Percentiles rank a stretch among this genome's conserved stretches.
Conservation (phyloP, 176 grass and related monocot species). For the Phragmites australis region DNA sequence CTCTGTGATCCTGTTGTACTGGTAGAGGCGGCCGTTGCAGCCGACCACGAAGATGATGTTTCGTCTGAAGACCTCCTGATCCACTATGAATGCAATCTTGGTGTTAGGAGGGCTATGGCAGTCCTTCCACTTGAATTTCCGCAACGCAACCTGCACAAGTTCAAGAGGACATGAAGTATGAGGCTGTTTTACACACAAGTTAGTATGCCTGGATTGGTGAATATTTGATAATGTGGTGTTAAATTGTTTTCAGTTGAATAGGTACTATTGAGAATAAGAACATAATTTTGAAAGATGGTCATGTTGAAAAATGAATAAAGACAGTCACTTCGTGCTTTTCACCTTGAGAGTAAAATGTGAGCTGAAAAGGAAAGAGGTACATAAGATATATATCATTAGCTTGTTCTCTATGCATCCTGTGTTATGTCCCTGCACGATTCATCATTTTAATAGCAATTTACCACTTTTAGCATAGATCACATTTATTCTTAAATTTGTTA, state of each 20-base stretch:
- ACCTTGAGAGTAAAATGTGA: not conserved
- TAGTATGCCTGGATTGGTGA: not conserved
- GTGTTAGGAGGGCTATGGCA: conserved; percentile 74
- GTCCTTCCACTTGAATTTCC: conserved; percentile 97
- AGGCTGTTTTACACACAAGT: not conserved
- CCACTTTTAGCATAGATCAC: not conserved
- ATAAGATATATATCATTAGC: not conserved
- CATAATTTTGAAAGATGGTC: not conserved
- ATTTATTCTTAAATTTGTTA: not conserved
- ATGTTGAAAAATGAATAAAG: not conserved
- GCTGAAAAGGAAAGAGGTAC: not conserved
- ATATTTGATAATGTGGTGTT: not conserved
- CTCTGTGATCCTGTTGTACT: conserved; percentile 95
- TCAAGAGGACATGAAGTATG: not conserved
- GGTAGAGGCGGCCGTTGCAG: conserved; percentile 68
- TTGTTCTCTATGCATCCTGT: not conserved
- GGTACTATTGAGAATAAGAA: not conserved
- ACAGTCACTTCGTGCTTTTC: not conserved
- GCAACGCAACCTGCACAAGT: conserved; percentile 58
- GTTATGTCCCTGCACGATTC: not conserved
- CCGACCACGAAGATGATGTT: conserved; percentile 83
- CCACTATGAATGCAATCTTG: conserved; percentile 84
- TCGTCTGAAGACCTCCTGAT: conserved; percentile 79
- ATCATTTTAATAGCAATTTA: not conserved
- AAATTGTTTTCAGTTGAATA: not conserved